Percentiles rank a stretch among this genome's conserved stretches.
phyloP scores from a whole-genome alignment of 768 basidiomycete genomes.

The Mycena rebaudengoi region DNA sequence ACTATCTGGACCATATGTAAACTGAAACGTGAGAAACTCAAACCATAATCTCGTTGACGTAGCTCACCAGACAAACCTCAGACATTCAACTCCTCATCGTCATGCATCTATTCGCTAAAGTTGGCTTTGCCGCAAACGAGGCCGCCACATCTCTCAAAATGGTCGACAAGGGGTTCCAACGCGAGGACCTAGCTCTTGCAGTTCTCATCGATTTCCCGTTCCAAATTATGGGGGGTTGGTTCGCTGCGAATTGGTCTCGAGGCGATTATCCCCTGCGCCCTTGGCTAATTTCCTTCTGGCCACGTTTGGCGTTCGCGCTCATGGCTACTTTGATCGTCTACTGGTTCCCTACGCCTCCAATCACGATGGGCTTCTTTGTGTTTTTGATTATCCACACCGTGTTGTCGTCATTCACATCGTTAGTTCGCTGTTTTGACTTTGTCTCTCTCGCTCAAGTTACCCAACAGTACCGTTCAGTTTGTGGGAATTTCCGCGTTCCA shows the following conservation, averaged over 20 bases:
- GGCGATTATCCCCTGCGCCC: conserved; percentile 82
- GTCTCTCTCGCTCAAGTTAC: not conserved
- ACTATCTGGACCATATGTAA: conserved; percentile 96
- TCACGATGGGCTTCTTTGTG: conserved; percentile 79
- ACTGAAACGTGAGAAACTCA: conserved; percentile 73
- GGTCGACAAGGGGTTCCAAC: conserved; percentile 94
- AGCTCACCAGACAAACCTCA: no score
- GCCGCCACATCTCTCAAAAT: conserved; percentile 91
- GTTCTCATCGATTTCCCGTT: conserved; percentile 98
- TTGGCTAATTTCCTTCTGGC: conserved; percentile 94
- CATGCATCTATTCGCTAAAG: conserved; percentile 90
- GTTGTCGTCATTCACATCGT: conserved; percentile 86
- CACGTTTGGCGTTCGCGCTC: conserved; percentile 77
- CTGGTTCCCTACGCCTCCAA: conserved; percentile 83
- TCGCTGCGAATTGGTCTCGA: conserved; percentile 90
- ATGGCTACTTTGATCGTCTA: conserved; percentile 81
- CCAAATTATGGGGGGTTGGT: conserved; percentile 94
- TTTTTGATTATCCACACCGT: conserved; percentile 86
- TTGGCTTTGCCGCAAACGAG: conserved; percentile 95
- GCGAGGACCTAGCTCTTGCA: conserved; percentile 95
- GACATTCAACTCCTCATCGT: conserved; percentile 90
- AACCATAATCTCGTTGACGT: no score
- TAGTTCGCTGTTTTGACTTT: conserved; percentile 39
- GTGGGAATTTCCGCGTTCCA: conserved; percentile 99
- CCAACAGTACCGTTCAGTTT: conserved; percentile 91